These are phyloP conservation scores for Umbelopsis ramanniana DNA, from an alignment of 192 early-diverging fungal species.

Conservation along the genomic window DNA sequence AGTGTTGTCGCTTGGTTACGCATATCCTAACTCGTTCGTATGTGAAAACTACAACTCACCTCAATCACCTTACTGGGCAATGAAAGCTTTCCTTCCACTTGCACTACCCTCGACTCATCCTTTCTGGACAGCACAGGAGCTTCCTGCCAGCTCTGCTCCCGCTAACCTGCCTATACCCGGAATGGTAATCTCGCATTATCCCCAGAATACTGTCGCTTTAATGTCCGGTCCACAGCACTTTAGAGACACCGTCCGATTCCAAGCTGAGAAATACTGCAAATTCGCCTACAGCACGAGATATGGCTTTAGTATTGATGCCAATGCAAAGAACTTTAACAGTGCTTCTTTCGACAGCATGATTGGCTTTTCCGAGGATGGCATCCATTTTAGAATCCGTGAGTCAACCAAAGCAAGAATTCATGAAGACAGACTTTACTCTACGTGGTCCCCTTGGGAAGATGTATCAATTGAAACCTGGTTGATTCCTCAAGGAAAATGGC, in stretches of 20 bases:
- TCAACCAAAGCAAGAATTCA: neutral
- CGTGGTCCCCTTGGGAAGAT: conserved; percentile 15
- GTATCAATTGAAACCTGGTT: conserved; percentile 16
- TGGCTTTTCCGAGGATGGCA: conserved; percentile 24
- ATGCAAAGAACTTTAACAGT: neutral
- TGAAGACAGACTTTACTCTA: conserved; percentile 11
- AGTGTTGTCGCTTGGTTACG: conserved; percentile 19
- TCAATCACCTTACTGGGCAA: conserved; percentile 27
- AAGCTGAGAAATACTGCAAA: conserved; percentile 26
- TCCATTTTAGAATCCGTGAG: neutral
- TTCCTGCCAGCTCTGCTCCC: neutral
- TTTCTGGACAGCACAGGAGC: conserved; percentile 22
- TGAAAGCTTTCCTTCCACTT: conserved; percentile 21
- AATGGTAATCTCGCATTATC: conserved; percentile 29
- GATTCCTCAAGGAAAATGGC: conserved; percentile 19
- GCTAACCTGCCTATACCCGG: conserved; percentile 8
- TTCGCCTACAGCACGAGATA: conserved; percentile 26
- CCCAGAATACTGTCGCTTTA: conserved; percentile 19
- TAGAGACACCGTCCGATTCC: neutral
- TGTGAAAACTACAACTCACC: conserved; percentile 26
- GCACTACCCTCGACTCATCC: conserved; percentile 3
- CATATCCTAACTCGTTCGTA: conserved; percentile 23
- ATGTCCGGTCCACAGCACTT: conserved; percentile 25
- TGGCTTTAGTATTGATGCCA: conserved; percentile 27
- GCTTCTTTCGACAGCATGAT: conserved; percentile 26